These are phyloP conservation scores for Podaxis sp. DNA, from an alignment of 768 basidiomycete species.

Conservation along the genomic window DNA sequence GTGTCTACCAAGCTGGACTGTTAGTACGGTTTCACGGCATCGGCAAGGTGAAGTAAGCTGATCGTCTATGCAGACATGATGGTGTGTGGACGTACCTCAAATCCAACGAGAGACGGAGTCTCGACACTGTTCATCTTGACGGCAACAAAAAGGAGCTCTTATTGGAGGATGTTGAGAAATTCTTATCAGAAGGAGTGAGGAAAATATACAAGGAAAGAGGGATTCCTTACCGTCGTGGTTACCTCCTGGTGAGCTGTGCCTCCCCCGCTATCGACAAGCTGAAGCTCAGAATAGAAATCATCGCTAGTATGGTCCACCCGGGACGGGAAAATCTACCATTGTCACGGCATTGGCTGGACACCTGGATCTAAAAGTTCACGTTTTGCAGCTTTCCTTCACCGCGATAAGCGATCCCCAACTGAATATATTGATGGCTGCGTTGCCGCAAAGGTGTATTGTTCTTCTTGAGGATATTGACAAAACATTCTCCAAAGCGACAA, in stretches of 20 bases:
- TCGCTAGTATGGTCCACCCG: conserved; percentile 61
- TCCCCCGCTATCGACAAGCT: neutral
- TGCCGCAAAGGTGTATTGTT: conserved; percentile 58
- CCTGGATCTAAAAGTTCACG: conserved; percentile 63
- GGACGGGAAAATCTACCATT: conserved; percentile 70
- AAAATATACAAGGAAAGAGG: conserved; percentile 65
- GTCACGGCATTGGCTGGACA: conserved; percentile 73
- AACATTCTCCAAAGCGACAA: neutral
- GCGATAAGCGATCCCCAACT: conserved; percentile 59
- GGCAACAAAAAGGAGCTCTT: conserved; percentile 56
- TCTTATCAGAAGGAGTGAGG: conserved; percentile 44
- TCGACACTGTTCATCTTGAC: conserved; percentile 60
- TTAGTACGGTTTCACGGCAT: neutral
- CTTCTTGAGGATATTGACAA: conserved; percentile 73
- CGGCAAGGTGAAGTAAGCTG: neutral
- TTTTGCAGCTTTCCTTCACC: conserved; percentile 56
- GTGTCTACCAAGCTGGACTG: neutral
- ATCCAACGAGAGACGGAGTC: neutral
- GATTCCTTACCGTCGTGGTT: conserved; percentile 70
- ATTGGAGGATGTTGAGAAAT: conserved; percentile 59
- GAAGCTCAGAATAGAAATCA: neutral
- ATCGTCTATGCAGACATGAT: neutral
- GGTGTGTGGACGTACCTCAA: neutral
- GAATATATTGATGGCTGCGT: conserved; percentile 47
- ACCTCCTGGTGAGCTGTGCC: conserved; percentile 41